Conservation (phyloP, 2,329 filamentous ascomycete genomes). For the Diaporthe longicolla region DNA sequence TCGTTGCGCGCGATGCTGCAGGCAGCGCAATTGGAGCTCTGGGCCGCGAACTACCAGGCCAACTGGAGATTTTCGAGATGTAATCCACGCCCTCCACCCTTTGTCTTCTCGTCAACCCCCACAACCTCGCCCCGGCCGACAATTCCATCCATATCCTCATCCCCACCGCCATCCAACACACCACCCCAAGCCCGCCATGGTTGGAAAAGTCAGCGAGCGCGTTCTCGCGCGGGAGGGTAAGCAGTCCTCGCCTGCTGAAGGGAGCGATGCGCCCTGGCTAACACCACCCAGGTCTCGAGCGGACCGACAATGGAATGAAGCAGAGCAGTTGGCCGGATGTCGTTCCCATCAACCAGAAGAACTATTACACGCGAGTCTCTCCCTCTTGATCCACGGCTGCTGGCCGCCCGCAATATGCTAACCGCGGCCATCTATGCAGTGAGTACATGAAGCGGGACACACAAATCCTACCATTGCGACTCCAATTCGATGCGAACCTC, state of each 20-base stretch:
- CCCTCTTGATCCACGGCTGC: background rate
- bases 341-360: constrained; percentile 97
- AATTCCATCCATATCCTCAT: constrained; percentile 21
- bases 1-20: constrained; percentile 37
- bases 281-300: constrained; percentile 79
- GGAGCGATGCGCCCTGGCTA: constrained; percentile 37
- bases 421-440: constrained; percentile 61
- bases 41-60: constrained; percentile 17
- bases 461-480: constrained; percentile 89
- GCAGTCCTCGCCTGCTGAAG: constrained; percentile 44
- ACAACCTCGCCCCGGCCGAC: constrained; percentile 28
- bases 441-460: constrained; percentile 99
- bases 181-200: constrained; percentile 58
- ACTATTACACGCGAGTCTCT: constrained; percentile 89
- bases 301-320: constrained; percentile 99
- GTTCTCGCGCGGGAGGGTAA: constrained; percentile 74
- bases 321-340: constrained; percentile 94
- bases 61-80: constrained; percentile 40
- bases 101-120: background rate
- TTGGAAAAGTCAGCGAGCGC: constrained; percentile 76
- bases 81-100: constrained; percentile 11
- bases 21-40: constrained; percentile 39
- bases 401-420: constrained; percentile 40
- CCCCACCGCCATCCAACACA: constrained; percentile 46
- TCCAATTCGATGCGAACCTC: constrained; percentile 88